phyloP scores from a whole-genome alignment of 208 protist genomes.

The Acanthamoeba healyi region DNA sequence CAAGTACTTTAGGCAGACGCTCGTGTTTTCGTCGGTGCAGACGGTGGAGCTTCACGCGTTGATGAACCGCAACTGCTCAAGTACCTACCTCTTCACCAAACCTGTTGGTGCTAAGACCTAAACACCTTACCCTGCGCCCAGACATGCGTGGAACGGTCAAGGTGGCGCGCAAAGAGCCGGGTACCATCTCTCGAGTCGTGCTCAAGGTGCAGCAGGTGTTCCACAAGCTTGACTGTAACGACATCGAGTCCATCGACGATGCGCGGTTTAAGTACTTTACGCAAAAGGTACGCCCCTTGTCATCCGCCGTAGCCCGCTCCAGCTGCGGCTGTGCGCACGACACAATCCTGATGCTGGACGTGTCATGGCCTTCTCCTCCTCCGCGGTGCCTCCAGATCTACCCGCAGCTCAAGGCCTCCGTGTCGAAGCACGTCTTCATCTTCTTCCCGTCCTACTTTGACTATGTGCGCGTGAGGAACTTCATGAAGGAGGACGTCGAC shows the following conservation, averaged over 20 bases:
- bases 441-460: conserved; percentile 97
- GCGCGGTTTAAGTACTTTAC: conserved; percentile 95
- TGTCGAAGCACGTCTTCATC: conserved; percentile 88
- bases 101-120: no score
- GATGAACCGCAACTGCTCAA: conserved; percentile 89
- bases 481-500: conserved; percentile 94
- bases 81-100: no score
- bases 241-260: conserved; percentile 90
- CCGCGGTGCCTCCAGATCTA: no score
- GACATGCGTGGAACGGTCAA: conserved; percentile 55
- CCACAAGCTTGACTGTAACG: conserved; percentile 89
- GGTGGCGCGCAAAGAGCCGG: not conserved
- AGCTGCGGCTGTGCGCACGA: no score
- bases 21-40: conserved; percentile 91
- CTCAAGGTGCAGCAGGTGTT: conserved; percentile 93
- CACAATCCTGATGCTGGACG: no score
- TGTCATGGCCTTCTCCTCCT: no score
- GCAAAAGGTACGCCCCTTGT: conserved; percentile 89
- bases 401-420: conserved; percentile 74
- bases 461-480: conserved; percentile 96
- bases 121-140: not conserved
- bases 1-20: conserved; percentile 94
- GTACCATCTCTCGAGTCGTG: conserved; percentile 70
- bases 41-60: conserved; percentile 94
- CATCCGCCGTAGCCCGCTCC: no score